Conservation (phyloP, 345 rosid genomes). For the Brassica rapa region DNA sequence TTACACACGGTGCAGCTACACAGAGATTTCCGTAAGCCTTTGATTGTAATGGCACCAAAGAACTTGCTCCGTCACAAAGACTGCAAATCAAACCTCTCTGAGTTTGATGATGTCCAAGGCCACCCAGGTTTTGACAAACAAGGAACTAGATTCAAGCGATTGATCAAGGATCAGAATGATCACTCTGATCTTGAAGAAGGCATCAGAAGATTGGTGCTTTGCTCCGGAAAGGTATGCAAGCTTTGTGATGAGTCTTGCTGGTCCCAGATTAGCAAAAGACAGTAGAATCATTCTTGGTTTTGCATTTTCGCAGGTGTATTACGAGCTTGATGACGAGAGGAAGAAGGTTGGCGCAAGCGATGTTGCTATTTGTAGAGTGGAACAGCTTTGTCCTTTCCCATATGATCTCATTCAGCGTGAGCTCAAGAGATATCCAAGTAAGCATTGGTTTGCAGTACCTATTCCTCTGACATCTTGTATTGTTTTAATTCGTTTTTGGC, state of each 20-base stretch:
- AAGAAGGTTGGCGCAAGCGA: constrained; percentile 51
- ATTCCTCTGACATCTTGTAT: background rate
- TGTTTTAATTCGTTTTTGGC: background rate
- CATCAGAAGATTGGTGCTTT: constrained; percentile 80
- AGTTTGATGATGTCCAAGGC: constrained; percentile 94
- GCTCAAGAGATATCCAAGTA: constrained; percentile 73
- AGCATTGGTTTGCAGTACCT: background rate
- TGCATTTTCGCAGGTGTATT: constrained; percentile 48
- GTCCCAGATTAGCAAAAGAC: background rate
- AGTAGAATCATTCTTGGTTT: background rate
- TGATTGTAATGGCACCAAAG: constrained; percentile 86
- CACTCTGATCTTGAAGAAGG: constrained; percentile 86
- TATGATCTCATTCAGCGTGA: constrained; percentile 79
- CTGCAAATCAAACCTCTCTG: constrained; percentile 90
- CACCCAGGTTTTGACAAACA: constrained; percentile 97
- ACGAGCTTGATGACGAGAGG: constrained; percentile 74
- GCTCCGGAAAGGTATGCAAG: constrained; percentile 81
- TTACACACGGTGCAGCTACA: constrained; percentile 54
- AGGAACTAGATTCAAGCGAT: constrained; percentile 91
- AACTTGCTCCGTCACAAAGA: constrained; percentile 89
- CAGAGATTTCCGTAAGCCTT: constrained; percentile 91
- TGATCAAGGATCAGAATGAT: constrained; percentile 81
- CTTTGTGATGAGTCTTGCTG: constrained; percentile 12
- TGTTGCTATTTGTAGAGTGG: constrained; percentile 80
- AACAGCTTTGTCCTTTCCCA: constrained; percentile 82